These are phyloP conservation scores for Cutaneotrichosporon cutaneum DNA, from an alignment of 1,284 basidiomycete species.

Conservation along the genomic window DNA sequence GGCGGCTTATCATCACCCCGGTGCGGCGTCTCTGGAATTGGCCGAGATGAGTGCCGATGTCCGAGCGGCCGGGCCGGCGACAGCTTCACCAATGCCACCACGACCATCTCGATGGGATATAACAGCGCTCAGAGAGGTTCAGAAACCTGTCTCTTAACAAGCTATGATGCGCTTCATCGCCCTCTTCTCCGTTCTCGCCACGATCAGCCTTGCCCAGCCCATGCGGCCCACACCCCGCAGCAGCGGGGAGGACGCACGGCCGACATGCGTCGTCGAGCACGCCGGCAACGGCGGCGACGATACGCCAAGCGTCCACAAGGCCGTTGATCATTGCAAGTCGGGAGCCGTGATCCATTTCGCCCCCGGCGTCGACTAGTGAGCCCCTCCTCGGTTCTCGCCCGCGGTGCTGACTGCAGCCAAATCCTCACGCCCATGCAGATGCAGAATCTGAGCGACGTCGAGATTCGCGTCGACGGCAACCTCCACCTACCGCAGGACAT, in stretches of 20 bases:
- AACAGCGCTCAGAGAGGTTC: too few species aligned
- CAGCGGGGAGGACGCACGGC: background rate
- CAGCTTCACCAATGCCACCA: too few species aligned
- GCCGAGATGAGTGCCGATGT: too few species aligned
- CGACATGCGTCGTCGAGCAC: background rate
- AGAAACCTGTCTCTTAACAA: background rate
- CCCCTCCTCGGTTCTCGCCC: background rate
- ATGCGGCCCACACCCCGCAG: background rate
- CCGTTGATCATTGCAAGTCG: constrained; percentile 52
- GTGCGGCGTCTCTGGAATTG: too few species aligned
- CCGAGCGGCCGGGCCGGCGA: too few species aligned
- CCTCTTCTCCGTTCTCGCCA: constrained; percentile 7
- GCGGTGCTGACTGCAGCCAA: constrained; percentile 26
- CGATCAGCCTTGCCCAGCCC: constrained; percentile 2
- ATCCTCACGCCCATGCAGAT: constrained; percentile 31
- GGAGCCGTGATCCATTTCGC: constrained; percentile 54
- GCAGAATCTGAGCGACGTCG: constrained; percentile 49
- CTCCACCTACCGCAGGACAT: constrained; percentile 56
- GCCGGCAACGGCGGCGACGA: constrained; percentile 52
- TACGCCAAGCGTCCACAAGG: constrained; percentile 51
- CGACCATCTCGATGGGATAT: too few species aligned
- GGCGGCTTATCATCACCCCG: too few species aligned
- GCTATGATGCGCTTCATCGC: constrained; percentile 9
- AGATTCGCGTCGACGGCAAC: constrained; percentile 57
- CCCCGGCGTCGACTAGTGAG: constrained; percentile 52